These are phyloP conservation scores for Xylaria sp. DNA, from an alignment of 2,329 filamentous ascomycete species.

Conservation along the genomic window DNA sequence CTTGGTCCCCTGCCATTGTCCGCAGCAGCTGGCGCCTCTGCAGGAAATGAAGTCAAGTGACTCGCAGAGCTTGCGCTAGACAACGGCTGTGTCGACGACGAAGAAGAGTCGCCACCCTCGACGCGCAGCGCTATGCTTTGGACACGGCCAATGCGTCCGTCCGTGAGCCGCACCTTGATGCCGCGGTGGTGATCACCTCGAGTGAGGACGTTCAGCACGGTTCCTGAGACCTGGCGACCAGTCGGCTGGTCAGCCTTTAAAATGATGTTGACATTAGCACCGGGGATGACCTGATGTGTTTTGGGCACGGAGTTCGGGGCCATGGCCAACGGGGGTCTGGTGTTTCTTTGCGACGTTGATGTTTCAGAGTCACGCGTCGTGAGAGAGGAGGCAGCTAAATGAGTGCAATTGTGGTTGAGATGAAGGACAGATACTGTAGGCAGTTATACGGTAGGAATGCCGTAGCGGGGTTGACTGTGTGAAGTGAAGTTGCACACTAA, in stretches of 20 bases:
- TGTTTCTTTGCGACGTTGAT: background rate
- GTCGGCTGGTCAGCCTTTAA: slow-evolving; percentile 73
- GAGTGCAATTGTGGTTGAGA: background rate
- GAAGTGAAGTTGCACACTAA: background rate
- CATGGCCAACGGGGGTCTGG: slow-evolving; percentile 2
- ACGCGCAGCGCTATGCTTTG: slow-evolving; percentile 49
- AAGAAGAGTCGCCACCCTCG: background rate
- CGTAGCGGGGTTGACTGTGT: background rate
- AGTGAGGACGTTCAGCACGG: slow-evolving; percentile 63
- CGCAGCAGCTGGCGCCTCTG: background rate
- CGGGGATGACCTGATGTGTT: slow-evolving; percentile 50
- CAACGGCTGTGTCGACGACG: slow-evolving; percentile 1
- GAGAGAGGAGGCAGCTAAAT: background rate
- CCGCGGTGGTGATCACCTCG: slow-evolving; percentile 69
- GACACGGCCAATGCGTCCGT: slow-evolving; percentile 69
- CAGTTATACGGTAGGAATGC: background rate
- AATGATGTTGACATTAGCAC: slow-evolving; percentile 64
- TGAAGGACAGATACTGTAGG: background rate
- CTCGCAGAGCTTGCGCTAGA: slow-evolving; percentile 14
- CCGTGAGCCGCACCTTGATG: slow-evolving; percentile 69
- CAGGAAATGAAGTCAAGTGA: slow-evolving; percentile 3
- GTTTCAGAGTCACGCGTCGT: background rate
- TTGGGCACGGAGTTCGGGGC: slow-evolving; percentile 37
- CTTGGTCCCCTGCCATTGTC: slow-evolving; percentile 11
- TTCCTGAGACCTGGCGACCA: slow-evolving; percentile 62